phyloP scores from a whole-genome alignment of 1,139 yeast genomes.

The Yamadazyma pseudoaaseri region DNA sequence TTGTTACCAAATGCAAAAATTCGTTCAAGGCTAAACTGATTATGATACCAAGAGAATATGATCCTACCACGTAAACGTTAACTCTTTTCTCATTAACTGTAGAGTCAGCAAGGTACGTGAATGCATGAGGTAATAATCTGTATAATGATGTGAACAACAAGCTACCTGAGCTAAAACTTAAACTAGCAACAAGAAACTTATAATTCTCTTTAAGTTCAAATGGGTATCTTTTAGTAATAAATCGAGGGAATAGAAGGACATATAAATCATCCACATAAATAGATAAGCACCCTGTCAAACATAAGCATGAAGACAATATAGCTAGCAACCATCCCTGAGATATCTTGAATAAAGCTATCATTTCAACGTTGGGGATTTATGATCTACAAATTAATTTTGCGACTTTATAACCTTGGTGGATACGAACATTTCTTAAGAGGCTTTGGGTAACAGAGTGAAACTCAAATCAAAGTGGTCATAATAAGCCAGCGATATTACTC shows the following conservation, averaged over 20 bases:
- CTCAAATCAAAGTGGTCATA: too few species aligned
- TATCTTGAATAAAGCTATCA: background rate
- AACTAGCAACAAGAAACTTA: slow-evolving; percentile 59
- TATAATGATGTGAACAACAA: slow-evolving; percentile 73
- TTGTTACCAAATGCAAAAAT: slow-evolving; percentile 68
- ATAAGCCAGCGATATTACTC: too few species aligned
- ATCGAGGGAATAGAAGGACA: slow-evolving; percentile 35
- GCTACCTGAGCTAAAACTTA: slow-evolving; percentile 77
- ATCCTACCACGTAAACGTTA: slow-evolving; percentile 39
- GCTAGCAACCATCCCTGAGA: slow-evolving; percentile 59
- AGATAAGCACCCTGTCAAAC: slow-evolving; percentile 57
- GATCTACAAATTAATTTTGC: too few species aligned
- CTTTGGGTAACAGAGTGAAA: background rate
- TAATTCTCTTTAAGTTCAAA: slow-evolving; percentile 62
- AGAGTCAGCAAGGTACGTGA: slow-evolving; percentile 26
- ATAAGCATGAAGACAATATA: slow-evolving; percentile 52
- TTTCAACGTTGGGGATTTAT: slow-evolving; percentile 1
- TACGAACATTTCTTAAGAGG: background rate
- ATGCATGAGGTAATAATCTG: slow-evolving; percentile 70
- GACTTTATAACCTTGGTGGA: slow-evolving; percentile 4
- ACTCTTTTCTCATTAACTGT: background rate
- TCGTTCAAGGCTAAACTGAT: slow-evolving; percentile 61
- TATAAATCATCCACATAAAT: slow-evolving; percentile 53
- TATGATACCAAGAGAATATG: slow-evolving; percentile 58
- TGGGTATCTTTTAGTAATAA: slow-evolving; percentile 39